phyloP scores from a whole-genome alignment of 352 stramenopile genomes.

The Globisporangium parvum region DNA sequence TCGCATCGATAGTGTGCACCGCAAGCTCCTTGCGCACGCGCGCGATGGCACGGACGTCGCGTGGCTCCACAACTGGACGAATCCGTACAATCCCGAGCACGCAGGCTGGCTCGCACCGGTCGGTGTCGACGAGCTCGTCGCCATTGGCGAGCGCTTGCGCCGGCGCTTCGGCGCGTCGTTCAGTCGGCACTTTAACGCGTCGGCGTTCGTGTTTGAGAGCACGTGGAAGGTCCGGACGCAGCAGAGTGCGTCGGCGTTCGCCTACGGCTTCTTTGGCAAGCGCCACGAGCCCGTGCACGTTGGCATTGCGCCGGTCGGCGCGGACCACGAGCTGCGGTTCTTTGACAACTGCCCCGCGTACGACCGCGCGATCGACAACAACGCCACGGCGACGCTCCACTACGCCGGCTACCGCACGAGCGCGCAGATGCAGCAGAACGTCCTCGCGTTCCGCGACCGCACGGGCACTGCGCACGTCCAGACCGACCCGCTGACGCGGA shows the following conservation, averaged over 20 bases:
- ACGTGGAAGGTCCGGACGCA: conserved; percentile 79
- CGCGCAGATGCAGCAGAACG: conserved; percentile 42
- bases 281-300: conserved; percentile 53
- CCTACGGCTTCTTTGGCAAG: conserved; percentile 63
- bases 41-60: not conserved
- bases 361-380: conserved; percentile 47
- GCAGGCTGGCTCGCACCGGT: conserved; percentile 46
- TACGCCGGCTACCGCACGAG: conserved; percentile 46
- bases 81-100: conserved; percentile 36
- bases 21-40: conserved; percentile 20
- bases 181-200: conserved; percentile 20
- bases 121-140: conserved; percentile 56
- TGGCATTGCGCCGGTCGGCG: conserved; percentile 33
- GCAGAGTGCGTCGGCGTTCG: conserved; percentile 73
- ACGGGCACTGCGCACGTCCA: not conserved
- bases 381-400: conserved; percentile 53
- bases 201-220: conserved; percentile 59
- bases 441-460: conserved; percentile 38
- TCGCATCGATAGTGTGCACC: conserved; percentile 37
- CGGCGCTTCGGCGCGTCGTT: conserved; percentile 29
- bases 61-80: conserved; percentile 47
- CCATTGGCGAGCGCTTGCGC: conserved; percentile 47
- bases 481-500: conserved; percentile 23
- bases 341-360: conserved; percentile 79
- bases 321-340: conserved; percentile 68